These are phyloP conservation scores for Spiromyces aspiralis DNA, from an alignment of 371 early-diverging fungal genomes.

Conservation along the genomic window DNA sequence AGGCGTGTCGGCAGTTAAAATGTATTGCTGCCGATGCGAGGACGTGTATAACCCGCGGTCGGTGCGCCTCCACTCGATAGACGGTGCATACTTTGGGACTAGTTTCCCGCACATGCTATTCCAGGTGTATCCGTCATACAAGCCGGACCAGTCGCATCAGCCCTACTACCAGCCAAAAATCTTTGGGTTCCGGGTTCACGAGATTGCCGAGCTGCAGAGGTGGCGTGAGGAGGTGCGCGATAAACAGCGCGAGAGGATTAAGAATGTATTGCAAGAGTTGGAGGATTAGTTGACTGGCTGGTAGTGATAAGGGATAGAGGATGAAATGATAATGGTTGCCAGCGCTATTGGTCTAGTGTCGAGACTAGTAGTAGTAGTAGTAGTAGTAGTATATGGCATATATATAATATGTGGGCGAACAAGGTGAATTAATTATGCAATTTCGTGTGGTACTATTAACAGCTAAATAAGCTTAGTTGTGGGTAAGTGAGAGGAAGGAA, in stretches of 20 bases:
- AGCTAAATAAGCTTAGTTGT: too few relatives aligned
- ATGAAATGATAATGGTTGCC: too few relatives aligned
- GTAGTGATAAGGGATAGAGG: too few relatives aligned
- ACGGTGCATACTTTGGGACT: conserved; percentile 96
- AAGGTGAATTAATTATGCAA: too few relatives aligned
- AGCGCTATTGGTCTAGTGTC: too few relatives aligned
- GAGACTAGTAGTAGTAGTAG: too few relatives aligned
- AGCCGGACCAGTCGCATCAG: conserved; percentile 35
- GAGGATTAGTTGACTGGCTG: too few relatives aligned
- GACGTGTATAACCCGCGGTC: conserved; percentile 90
- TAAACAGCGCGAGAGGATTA: conserved; percentile 23
- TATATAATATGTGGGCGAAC: too few relatives aligned
- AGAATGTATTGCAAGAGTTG: background rate
- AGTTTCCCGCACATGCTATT: conserved; percentile 95
- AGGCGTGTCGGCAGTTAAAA: conserved; percentile 63
- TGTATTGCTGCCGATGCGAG: conserved; percentile 86
- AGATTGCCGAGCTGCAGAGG: conserved; percentile 48
- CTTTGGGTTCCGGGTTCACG: conserved; percentile 82
- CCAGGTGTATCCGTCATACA: conserved; percentile 70
- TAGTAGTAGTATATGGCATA: too few relatives aligned
- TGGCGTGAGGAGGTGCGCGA: conserved; percentile 72
- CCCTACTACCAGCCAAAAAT: conserved; percentile 85
- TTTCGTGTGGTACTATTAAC: too few relatives aligned
- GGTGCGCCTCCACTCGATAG: conserved; percentile 59
- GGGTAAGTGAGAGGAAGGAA: too few relatives aligned